Evolutionary conservation across 2,329 filamentous ascomycete species (phyloP).

Genomic region (Aureobasidium leucospermi): DNA sequence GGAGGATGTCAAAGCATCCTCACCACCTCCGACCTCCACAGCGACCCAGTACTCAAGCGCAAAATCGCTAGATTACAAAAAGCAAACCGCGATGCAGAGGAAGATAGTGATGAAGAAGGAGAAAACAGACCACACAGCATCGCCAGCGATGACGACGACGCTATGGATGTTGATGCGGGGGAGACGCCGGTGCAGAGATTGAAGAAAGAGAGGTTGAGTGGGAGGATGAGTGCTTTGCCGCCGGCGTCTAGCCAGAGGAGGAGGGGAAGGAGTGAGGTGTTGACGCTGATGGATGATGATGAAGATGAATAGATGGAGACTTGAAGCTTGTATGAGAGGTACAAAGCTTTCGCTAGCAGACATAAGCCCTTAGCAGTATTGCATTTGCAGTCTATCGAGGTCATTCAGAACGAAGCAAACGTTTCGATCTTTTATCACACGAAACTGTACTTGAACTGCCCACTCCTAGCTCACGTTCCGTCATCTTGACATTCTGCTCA

Average conservation of each 20-base stretch:
- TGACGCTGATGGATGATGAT: slow-evolving; percentile 17
- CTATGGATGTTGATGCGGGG: slow-evolving; percentile 20
- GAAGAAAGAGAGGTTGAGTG: slow-evolving; percentile 13
- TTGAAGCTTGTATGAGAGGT: too few species aligned
- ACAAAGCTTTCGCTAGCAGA: too few species aligned
- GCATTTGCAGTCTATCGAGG: too few species aligned
- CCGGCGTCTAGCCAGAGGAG: not conserved
- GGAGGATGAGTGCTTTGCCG: not conserved
- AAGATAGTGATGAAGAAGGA: slow-evolving; percentile 34
- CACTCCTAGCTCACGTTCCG: too few species aligned
- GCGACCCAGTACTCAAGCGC: slow-evolving; percentile 50
- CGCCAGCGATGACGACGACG: slow-evolving; percentile 21
- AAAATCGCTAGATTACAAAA: slow-evolving; percentile 50
- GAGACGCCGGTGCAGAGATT: slow-evolving; percentile 13
- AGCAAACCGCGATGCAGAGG: slow-evolving; percentile 36
- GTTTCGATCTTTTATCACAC: too few species aligned
- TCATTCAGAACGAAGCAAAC: too few species aligned
- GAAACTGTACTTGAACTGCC: too few species aligned
- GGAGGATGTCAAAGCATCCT: slow-evolving; percentile 55
- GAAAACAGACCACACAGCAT: slow-evolving; percentile 22
- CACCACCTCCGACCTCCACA: slow-evolving; percentile 45
- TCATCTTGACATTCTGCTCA: too few species aligned
- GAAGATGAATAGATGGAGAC: slow-evolving; percentile 11
- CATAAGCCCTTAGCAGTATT: too few species aligned
- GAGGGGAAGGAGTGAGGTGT: not conserved